A percentile compares a stretch with the other conserved stretches of the same genome.
Conservation (phyloP, 2,329 filamentous ascomycete species). For the Fusarium tjaetaba region DNA sequence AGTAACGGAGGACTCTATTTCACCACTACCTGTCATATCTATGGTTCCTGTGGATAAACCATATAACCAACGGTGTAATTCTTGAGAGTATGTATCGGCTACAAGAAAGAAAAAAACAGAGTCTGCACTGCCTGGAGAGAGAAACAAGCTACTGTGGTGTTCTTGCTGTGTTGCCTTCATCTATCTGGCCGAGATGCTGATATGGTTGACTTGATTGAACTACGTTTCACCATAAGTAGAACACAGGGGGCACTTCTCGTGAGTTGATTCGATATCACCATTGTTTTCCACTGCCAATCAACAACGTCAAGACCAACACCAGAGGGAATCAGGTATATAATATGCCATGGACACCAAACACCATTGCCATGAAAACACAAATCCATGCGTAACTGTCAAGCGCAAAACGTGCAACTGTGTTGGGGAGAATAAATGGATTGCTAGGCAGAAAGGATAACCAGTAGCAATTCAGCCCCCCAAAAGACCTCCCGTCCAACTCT, state of each 20-base stretch:
- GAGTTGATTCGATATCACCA: not conserved
- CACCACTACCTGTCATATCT: not conserved
- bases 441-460: constrained; percentile 31
- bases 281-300: not conserved
- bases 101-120: not conserved
- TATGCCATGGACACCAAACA: constrained; percentile 47
- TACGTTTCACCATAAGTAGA: not conserved
- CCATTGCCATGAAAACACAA: constrained; percentile 49
- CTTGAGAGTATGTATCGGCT: not conserved
- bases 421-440: constrained; percentile 39
- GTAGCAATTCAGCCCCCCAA: constrained; percentile 29
- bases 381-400: constrained; percentile 31
- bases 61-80: not conserved
- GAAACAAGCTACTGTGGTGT: not conserved
- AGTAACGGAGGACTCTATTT: not conserved
- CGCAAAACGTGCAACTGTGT: constrained; percentile 33
- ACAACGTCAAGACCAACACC: constrained; percentile 23
- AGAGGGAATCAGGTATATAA: constrained; percentile 45
- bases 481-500: constrained; percentile 9
- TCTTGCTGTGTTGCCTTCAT: not conserved
- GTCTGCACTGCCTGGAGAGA: not conserved
- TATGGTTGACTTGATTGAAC: not conserved
- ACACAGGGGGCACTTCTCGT: not conserved
- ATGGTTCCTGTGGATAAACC: not conserved
- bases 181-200: not conserved